Percentiles rank a stretch among this genome's conserved stretches.
These are phyloP conservation scores for Lipomyces starkeyi DNA, from an alignment of 805 yeast species.

Conservation along the genomic window DNA sequence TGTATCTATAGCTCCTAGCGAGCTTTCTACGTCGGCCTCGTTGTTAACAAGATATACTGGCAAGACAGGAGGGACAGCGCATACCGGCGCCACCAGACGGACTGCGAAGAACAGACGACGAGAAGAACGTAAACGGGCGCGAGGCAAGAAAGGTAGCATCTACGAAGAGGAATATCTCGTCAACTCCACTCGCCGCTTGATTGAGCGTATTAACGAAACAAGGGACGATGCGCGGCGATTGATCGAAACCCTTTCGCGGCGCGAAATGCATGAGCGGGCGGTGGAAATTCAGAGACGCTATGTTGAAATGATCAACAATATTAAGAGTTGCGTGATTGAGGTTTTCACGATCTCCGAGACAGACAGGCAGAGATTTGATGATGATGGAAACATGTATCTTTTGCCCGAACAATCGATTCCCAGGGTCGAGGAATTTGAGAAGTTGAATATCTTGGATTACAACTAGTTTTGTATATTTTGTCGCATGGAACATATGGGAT, in stretches of 20 bases:
- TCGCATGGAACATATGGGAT: neutral
- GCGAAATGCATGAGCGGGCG: constrained; percentile 78
- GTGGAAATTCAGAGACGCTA: constrained; percentile 74
- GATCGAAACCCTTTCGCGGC: constrained; percentile 76
- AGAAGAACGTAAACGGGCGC: constrained; percentile 93
- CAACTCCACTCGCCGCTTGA: constrained; percentile 82
- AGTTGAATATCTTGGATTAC: constrained; percentile 30
- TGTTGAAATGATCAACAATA: constrained; percentile 59
- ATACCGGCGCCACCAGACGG: constrained; percentile 92
- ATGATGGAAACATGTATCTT: constrained; percentile 77
- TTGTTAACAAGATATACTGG: constrained; percentile 96
- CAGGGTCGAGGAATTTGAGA: constrained; percentile 24
- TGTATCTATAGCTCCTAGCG: constrained; percentile 93
- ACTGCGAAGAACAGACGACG: constrained; percentile 92
- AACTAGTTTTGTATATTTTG: neutral
- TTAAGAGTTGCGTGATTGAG: constrained; percentile 70
- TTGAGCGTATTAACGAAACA: constrained; percentile 79
- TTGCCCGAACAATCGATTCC: constrained; percentile 35
- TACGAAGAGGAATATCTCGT: constrained; percentile 96
- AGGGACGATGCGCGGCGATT: constrained; percentile 74
- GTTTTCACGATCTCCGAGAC: constrained; percentile 81
- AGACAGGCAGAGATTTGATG: constrained; percentile 88
- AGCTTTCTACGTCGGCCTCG: constrained; percentile 76
- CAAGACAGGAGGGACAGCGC: constrained; percentile 92
- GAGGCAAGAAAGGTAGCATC: constrained; percentile 97